Evolutionary conservation across 805 yeast species (phyloP).

Genomic region (Metschnikowia lochheadii): DNA sequence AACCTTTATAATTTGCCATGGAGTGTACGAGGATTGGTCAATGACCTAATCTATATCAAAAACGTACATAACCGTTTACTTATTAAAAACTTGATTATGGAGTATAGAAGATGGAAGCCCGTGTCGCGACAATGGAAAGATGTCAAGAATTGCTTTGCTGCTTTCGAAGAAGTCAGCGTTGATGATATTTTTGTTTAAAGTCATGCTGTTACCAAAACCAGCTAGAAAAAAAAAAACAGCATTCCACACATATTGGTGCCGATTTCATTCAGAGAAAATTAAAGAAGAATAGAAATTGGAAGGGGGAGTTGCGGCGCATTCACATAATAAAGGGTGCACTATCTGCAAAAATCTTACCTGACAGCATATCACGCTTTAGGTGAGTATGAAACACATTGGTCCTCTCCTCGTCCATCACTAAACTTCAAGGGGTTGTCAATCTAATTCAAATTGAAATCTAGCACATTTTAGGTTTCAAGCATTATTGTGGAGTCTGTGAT

Average conservation of each 20-base stretch:
- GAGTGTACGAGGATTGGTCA: constrained; percentile 35
- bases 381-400: too few species aligned
- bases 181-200: constrained; percentile 23
- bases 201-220: not conserved
- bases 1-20: constrained; percentile 34
- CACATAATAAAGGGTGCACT: not conserved
- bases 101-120: constrained; percentile 30
- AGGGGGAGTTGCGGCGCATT: not conserved
- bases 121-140: constrained; percentile 29
- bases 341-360: not conserved
- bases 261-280: not conserved
- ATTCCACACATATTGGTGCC: not conserved
- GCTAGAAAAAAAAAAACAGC: too few species aligned
- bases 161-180: constrained; percentile 27
- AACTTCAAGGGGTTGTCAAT: too few species aligned
- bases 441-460: too few species aligned
- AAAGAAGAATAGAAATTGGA: not conserved
- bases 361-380: not conserved
- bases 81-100: constrained; percentile 21
- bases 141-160: constrained; percentile 30
- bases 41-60: constrained; percentile 30
- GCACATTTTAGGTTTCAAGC: too few species aligned
- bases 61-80: constrained; percentile 26
- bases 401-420: too few species aligned
- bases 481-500: too few species aligned